A percentile compares a stretch with the other conserved stretches of the same genome.
These are phyloP conservation scores for Mycena belliarum DNA, from an alignment of 768 basidiomycete genomes.

Conservation along the genomic window DNA sequence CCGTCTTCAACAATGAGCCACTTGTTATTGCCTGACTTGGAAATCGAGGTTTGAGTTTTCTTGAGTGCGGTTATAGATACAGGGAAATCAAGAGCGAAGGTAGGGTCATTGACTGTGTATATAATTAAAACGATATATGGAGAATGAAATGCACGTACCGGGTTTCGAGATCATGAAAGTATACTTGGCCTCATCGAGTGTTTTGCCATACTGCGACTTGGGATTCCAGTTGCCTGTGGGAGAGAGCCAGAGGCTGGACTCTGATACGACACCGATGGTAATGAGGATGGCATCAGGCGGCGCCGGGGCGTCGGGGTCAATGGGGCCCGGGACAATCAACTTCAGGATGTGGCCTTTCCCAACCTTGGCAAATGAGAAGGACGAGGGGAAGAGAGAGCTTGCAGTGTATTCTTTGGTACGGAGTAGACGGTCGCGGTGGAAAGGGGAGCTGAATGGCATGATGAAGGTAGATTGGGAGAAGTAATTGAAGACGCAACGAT, in stretches of 20 bases:
- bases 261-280: background rate
- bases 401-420: background rate
- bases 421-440: background rate
- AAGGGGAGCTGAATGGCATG: background rate
- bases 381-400: background rate
- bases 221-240: background rate
- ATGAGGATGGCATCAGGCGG: background rate
- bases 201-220: background rate
- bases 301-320: background rate
- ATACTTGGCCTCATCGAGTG: background rate
- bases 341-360: background rate
- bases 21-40: background rate
- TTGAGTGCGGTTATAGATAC: background rate
- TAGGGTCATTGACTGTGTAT: background rate
- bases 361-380: background rate
- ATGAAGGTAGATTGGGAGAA: background rate
- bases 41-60: background rate
- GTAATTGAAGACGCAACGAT: too few species aligned
- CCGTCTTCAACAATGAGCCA: background rate
- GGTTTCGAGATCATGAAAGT: background rate
- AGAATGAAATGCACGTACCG: background rate
- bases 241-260: background rate
- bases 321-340: background rate
- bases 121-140: too few species aligned
- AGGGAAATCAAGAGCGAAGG: background rate